Conservation (phyloP, 805 yeast genomes). For the Saccharomyces mikatae region DNA sequence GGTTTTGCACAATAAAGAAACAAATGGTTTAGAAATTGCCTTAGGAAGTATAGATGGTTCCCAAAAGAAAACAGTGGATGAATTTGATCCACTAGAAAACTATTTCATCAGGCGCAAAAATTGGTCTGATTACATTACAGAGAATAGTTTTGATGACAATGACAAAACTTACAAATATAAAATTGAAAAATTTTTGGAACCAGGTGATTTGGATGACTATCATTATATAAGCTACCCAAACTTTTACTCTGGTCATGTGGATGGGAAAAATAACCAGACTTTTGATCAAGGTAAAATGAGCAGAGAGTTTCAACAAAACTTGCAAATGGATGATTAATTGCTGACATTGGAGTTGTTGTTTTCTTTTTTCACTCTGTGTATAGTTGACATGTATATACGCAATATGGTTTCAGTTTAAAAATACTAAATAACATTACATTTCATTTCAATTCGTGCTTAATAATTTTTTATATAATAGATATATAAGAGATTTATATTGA, state of each 20-base stretch:
- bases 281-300: neutral
- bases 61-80: conserved; percentile 1
- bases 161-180: neutral
- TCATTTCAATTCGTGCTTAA: neutral
- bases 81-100: conserved; percentile 9
- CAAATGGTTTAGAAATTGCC: neutral
- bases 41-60: conserved; percentile 3
- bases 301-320: neutral
- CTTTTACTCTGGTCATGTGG: neutral
- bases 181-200: conserved; percentile 15
- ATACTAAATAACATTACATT: neutral
- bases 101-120: conserved; percentile 27
- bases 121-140: conserved; percentile 20
- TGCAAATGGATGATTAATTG: neutral
- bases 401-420: neutral
- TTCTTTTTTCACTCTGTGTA: neutral
- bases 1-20: neutral
- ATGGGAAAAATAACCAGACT: neutral
- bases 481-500: neutral
- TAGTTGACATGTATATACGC: neutral
- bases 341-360: neutral
- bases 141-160: conserved; percentile 10
- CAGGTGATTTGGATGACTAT: conserved; percentile 18
- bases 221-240: neutral
- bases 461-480: neutral